These are phyloP conservation scores for Ciborinia camelliae DNA, from an alignment of 2,329 filamentous ascomycete species.

Conservation along the genomic window DNA sequence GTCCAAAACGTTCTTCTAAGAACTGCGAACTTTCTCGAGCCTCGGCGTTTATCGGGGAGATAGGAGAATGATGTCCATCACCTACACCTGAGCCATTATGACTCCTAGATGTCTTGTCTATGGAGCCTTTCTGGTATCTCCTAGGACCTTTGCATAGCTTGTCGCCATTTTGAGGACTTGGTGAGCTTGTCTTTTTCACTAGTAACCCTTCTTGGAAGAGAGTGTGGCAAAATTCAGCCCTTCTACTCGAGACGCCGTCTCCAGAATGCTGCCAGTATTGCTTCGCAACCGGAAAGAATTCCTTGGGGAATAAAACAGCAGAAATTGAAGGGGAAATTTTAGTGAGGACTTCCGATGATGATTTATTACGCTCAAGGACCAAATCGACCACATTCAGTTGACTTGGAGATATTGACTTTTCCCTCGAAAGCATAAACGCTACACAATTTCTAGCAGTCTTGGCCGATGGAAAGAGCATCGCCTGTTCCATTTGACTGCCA, in stretches of 20 bases:
- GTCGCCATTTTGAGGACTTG: conserved; percentile 28
- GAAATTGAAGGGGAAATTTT: conserved; percentile 59
- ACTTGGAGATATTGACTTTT: conserved; percentile 48
- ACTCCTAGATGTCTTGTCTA: conserved; percentile 41
- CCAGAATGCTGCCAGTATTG: conserved; percentile 97
- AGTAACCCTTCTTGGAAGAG: conserved; percentile 69
- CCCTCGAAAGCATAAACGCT: conserved; percentile 65
- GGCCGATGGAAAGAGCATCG: conserved; percentile 78
- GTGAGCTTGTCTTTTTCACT: conserved; percentile 43
- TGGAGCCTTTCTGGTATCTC: conserved; percentile 67
- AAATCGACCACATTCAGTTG: conserved; percentile 60
- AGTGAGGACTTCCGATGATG: conserved; percentile 49
- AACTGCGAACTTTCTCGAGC: conserved; percentile 70
- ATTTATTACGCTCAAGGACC: conserved; percentile 55
- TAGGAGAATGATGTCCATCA: neutral
- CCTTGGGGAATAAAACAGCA: conserved; percentile 67
- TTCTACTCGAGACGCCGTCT: conserved; percentile 85
- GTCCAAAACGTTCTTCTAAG: conserved; percentile 89
- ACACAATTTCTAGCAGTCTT: conserved; percentile 68
- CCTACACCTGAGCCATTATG: conserved; percentile 22
- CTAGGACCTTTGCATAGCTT: conserved; percentile 63
- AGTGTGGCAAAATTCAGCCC: conserved; percentile 82
- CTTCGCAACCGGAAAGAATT: conserved; percentile 72
- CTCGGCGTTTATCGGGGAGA: conserved; percentile 30
- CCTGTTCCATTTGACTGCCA: conserved; percentile 60